Evolutionary conservation across 2,329 filamentous ascomycete genomes (phyloP).

Genomic region (Orbilia javanica): DNA sequence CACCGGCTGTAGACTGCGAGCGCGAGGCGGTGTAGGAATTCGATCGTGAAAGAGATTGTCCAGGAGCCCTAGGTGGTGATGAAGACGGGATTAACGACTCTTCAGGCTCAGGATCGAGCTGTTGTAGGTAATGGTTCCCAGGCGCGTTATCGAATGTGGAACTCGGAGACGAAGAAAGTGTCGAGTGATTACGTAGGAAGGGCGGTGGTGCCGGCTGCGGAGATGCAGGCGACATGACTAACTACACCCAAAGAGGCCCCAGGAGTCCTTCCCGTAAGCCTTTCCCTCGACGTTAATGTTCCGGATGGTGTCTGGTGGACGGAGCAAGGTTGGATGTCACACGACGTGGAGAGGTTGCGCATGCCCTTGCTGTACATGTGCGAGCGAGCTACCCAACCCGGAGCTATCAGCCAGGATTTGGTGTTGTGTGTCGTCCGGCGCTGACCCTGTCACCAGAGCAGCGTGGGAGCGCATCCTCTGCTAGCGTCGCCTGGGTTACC

Average conservation of each 20-base stretch:
- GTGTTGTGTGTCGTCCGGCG: constrained; percentile 11
- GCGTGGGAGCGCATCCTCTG: not conserved
- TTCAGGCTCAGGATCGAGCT: constrained; percentile 46
- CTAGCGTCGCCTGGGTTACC: not conserved
- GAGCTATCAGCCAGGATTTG: not conserved
- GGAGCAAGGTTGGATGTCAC: constrained; percentile 26
- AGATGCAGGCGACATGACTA: constrained; percentile 38
- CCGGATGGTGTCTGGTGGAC: constrained; percentile 10
- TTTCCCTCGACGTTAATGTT: not conserved
- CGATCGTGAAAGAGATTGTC: not conserved
- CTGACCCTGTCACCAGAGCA: constrained; percentile 41
- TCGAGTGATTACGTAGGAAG: constrained; percentile 36
- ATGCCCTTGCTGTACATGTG: constrained; percentile 13
- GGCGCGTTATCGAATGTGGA: constrained; percentile 52
- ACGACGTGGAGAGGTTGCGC: constrained; percentile 36
- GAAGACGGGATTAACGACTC: constrained; percentile 26
- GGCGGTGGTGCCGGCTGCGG: constrained; percentile 37
- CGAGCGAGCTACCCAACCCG: not conserved
- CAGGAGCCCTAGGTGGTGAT: constrained; percentile 1
- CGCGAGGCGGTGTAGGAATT: not conserved
- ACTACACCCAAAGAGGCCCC: not conserved
- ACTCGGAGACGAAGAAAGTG: constrained; percentile 34
- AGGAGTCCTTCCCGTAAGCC: not conserved
- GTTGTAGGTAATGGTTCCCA: constrained; percentile 51
- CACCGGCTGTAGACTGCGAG: not conserved